A percentile compares a stretch with the other conserved stretches of the same genome.
Conservation (phyloP, 1,284 basidiomycete genomes). For the Tilletia walkeri region DNA sequence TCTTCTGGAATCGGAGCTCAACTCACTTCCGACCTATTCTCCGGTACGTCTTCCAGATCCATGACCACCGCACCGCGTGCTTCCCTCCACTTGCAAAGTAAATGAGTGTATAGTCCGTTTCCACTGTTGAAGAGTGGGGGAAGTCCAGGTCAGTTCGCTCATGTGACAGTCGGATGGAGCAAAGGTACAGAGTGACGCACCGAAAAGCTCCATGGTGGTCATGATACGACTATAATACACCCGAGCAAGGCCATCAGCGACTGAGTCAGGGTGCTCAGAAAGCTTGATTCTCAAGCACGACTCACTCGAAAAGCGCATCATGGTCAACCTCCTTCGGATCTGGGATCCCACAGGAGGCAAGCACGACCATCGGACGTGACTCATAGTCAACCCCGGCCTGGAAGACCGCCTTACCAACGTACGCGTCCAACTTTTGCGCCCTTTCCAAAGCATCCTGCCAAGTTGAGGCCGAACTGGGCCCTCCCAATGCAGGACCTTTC, state of each 20-base stretch:
- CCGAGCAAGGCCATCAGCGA: background rate
- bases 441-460: constrained; percentile 36
- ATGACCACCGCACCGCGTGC: constrained; percentile 76
- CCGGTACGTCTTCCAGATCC: constrained; percentile 84
- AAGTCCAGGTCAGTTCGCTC: no score
- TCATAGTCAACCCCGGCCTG: constrained; percentile 84
- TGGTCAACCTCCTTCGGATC: constrained; percentile 74
- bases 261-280: no score
- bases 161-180: no score
- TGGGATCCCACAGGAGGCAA: constrained; percentile 75
- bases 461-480: constrained; percentile 44
- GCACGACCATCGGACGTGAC: constrained; percentile 81
- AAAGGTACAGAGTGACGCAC: constrained; percentile 52
- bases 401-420: constrained; percentile 72
- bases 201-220: constrained; percentile 42
- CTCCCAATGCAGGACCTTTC: background rate
- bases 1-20: background rate
- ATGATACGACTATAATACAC: constrained; percentile 33
- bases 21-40: constrained; percentile 68
- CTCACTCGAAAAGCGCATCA: constrained; percentile 72
- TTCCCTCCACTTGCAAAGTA: constrained; percentile 78
- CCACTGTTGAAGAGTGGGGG: constrained; percentile 44
- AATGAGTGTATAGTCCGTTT: constrained; percentile 79
- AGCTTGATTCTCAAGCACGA: constrained; percentile 29
- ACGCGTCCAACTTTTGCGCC: constrained; percentile 59